Base-by-base conservation (phyloP, 306 rosid genomes). In the Inga laurina region DNA sequence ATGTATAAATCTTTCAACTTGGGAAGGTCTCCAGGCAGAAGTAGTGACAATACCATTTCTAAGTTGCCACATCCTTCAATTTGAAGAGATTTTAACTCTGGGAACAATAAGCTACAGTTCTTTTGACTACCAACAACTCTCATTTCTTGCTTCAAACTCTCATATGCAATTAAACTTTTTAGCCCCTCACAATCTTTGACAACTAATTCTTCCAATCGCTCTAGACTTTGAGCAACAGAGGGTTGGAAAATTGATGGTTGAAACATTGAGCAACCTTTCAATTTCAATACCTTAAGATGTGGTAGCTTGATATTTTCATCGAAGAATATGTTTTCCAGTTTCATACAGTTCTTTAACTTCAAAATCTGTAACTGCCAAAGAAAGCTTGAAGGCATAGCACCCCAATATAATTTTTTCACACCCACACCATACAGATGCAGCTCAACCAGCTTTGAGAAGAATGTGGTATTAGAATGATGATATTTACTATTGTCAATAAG, bases 401-500 rank as follows among this genome's bases (percentile, higher is more conserved):
- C 75, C 1, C 13, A 7, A 41, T 4, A 70, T n/a, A 70, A 41
- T n/a, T 70, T 4, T 39, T 41, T 21, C 32, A 70, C 16, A 39
- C 4, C 51, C 16, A 41, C 51, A 2, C 2, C 2, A 37, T 8
- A 0, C 3, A 68, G 0, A 18, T 2, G 19, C 1, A 85, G 19
- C 27, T 0, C 8, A 77, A 15, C 73, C 72, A 85, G 64, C 7
- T 16, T 27, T 8, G 82, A 64, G 54, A 85, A 85, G 5, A 16
- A 12, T 64, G 8, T 34, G 9, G 14, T 49, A 72, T 72, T 8
- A 0, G 54, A 37, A 39, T 5, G 8, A 78, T 0, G 52, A 54
- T 13, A 8, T 0, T 9, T 76, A 14, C 24, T 30, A 8, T 79
- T 82, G 51, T 86, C 79, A 64, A 48, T 61, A 14, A 85, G 69